Evolutionary conservation across 2,329 filamentous ascomycete species (phyloP).

Genomic region (Sporothrix euskadiensis): DNA sequence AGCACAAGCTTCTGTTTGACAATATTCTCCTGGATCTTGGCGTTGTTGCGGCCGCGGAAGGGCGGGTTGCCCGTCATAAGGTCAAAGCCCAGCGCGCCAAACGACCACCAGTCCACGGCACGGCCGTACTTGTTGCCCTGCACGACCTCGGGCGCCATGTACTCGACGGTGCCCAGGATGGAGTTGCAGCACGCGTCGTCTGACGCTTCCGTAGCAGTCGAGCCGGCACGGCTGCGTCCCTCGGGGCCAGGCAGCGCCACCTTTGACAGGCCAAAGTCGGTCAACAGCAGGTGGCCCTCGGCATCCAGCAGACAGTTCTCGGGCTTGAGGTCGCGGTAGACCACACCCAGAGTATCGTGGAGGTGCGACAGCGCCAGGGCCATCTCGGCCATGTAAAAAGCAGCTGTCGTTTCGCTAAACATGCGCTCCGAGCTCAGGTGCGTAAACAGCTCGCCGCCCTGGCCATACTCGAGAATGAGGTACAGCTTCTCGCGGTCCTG

Average conservation of each 20-base stretch:
- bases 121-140: conserved; percentile 86
- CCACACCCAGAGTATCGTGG: conserved; percentile 86
- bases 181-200: conserved; percentile 76
- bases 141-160: conserved; percentile 98
- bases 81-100: conserved; percentile 89
- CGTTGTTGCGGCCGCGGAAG: conserved; percentile 85
- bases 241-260: conserved; percentile 61
- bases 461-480: conserved; percentile 94
- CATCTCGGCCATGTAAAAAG: conserved; percentile 99
- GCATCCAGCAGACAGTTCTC: conserved; percentile 94
- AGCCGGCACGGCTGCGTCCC: conserved; percentile 46
- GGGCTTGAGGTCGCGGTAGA: conserved; percentile 96
- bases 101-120: conserved; percentile 97
- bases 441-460: conserved; percentile 95
- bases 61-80: conserved; percentile 89
- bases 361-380: conserved; percentile 90
- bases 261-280: conserved; percentile 96
- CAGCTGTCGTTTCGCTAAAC: conserved; percentile 85
- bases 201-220: conserved; percentile 21
- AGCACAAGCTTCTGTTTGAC: conserved; percentile 85
- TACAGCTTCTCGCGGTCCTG: conserved; percentile 98
- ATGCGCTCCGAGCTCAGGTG: conserved; percentile 91
- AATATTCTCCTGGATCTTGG: conserved; percentile 95
- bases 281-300: conserved; percentile 88
- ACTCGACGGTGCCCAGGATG: conserved; percentile 91